These are phyloP conservation scores for Carex scoparia DNA, from an alignment of 176 grass and related monocot genomes.

Conservation along the genomic window DNA sequence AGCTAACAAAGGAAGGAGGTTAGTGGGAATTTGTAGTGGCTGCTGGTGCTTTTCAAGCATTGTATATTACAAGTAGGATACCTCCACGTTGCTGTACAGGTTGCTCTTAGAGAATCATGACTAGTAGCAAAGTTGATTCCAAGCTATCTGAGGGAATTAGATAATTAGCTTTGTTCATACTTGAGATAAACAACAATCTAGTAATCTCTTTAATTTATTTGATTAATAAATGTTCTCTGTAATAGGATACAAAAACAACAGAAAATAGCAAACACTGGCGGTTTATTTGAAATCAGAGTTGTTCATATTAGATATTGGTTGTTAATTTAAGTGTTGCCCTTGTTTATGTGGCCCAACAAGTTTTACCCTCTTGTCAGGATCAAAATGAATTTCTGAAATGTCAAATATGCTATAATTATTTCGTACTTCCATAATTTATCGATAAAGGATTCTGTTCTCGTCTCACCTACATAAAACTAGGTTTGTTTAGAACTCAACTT, in stretches of 20 bases:
- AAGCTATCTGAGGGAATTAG: no score
- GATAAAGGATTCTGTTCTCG: neutral
- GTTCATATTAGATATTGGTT: no score
- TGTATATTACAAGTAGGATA: neutral
- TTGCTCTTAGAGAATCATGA: no score
- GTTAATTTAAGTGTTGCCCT: neutral
- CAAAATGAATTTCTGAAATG: neutral
- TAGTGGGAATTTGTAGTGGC: conserved; percentile 10
- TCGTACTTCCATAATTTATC: neutral
- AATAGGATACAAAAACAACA: no score
- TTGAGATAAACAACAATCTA: no score
- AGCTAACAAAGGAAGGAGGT: neutral
- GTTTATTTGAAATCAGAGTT: no score
- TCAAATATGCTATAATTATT: neutral
- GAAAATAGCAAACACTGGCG: no score
- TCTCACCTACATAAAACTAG: neutral
- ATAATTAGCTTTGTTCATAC: no score
- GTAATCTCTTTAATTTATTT: no score
- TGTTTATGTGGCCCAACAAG: neutral
- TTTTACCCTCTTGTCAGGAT: neutral
- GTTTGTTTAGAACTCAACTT: neutral
- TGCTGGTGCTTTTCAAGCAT: conserved; percentile 8
- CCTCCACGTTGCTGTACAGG: no score
- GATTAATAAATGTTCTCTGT: no score
- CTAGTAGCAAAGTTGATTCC: no score